phyloP scores from a whole-genome alignment of 345 rosid genomes.

The Aquilaria yunnanensis region DNA sequence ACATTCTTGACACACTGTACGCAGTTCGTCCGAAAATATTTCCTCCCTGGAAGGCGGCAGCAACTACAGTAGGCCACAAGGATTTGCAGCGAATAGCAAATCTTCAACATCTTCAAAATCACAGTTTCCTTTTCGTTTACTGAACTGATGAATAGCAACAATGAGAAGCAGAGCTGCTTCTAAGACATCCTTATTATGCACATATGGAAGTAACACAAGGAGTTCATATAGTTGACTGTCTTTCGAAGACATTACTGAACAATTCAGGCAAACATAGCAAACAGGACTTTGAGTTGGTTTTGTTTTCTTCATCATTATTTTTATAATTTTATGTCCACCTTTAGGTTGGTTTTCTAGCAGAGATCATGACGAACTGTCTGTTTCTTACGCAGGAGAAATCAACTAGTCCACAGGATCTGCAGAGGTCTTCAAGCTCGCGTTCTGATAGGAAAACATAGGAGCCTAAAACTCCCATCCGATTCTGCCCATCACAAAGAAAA shows the following conservation, averaged over 20 bases:
- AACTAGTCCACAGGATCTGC: slow-evolving; percentile 70
- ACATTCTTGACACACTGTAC: too few species aligned
- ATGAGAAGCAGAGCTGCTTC: too few species aligned
- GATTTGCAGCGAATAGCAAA: too few species aligned
- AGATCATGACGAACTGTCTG: slow-evolving; percentile 59
- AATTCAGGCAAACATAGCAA: not conserved
- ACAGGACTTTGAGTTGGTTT: not conserved
- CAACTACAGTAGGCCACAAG: too few species aligned
- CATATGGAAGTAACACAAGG: too few species aligned
- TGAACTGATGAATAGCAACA: too few species aligned
- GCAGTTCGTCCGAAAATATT: too few species aligned
- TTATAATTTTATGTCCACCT: slow-evolving; percentile 10
- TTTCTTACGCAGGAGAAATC: slow-evolving; percentile 53
- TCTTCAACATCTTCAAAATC: too few species aligned
- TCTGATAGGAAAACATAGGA: slow-evolving; percentile 45
- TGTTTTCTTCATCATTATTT: slow-evolving; percentile 9
- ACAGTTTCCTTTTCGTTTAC: too few species aligned
- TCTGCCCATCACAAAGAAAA: slow-evolving; percentile 26
- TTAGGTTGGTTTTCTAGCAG: slow-evolving; percentile 64
- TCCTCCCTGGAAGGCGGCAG: too few species aligned
- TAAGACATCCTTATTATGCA: too few species aligned
- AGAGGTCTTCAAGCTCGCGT: slow-evolving; percentile 74
- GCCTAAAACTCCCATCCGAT: slow-evolving; percentile 41
- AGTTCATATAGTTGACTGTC: too few species aligned
- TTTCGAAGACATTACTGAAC: not conserved